A percentile compares a stretch with the other conserved stretches of the same genome.
phyloP scores from a whole-genome alignment of 2,329 filamentous ascomycete genomes.

The Macrophomina tecta region DNA sequence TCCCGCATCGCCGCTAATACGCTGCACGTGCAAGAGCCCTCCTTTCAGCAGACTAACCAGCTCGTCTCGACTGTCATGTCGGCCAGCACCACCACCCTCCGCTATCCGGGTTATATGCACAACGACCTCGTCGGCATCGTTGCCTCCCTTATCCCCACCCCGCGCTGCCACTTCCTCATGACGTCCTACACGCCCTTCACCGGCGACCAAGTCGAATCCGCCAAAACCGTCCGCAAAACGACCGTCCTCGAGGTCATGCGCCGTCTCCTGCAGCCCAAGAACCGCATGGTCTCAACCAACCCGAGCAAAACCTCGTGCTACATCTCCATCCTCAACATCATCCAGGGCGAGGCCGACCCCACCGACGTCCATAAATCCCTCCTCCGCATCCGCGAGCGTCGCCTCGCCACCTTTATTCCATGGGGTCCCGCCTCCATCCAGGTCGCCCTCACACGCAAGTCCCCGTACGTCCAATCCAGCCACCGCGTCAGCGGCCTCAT shows the following conservation, averaged over 20 bases:
- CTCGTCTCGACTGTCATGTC: constrained; percentile 98
- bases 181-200: constrained; percentile 98
- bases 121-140: constrained; percentile 98
- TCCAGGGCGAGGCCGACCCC: constrained; percentile 96
- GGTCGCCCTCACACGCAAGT: constrained; percentile 94
- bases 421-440: constrained; percentile 99
- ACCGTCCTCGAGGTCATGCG: constrained; percentile 98
- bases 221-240: constrained; percentile 96
- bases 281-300: constrained; percentile 97
- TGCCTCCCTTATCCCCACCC: constrained; percentile 93
- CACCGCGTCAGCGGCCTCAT: constrained; percentile 95
- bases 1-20: constrained; percentile 93
- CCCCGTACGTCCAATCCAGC: constrained; percentile 91
- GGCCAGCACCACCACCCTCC: constrained; percentile 91
- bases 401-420: constrained; percentile 94
- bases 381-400: constrained; percentile 90
- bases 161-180: constrained; percentile 97
- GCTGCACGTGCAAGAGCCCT: constrained; percentile 92
- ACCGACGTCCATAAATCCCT: constrained; percentile 97
- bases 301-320: constrained; percentile 98
- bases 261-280: constrained; percentile 92
- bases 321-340: constrained; percentile 98
- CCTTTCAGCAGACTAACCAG: constrained; percentile 97
- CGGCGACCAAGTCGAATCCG: constrained; percentile 92
- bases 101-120: constrained; percentile 99